Base-by-base conservation (phyloP, 139 green algal species). In the Chlamydomonas schloesseri region DNA sequence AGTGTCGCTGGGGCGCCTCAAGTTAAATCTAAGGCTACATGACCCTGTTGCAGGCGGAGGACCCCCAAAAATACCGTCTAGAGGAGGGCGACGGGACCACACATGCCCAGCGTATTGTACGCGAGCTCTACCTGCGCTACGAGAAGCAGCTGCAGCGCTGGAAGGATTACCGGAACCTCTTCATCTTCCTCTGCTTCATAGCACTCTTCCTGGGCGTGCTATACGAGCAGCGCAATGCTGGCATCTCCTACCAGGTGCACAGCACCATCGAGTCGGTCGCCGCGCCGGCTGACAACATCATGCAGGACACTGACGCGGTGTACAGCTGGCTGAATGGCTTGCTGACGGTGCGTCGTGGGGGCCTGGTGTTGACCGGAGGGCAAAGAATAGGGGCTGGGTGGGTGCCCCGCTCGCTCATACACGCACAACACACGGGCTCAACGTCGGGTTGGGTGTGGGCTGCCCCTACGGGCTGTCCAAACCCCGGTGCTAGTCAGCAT, bases 101-200 rank as follows among this genome's bases (percentile, higher is more conserved):
- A 33, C 89, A 93, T 62, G 89, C 93, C 21, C 88, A 93, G 70
- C 73, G 91, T 17, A 89, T 97, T 31, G 91, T 96, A 3, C 86
- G 88, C 8, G 93, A 94, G 75, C 90, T 96, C 14, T 92, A 96
- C 83, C 60, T 73, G 17, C 89, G 88, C 58, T 95, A 93, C 84
- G 88, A 94, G 81, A 93, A 93, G 53, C 92, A 97, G 82, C 79
- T 91, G 20, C 87, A 96, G 79, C 84, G 93, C 18, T 95, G 89
- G 89, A 84, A 88, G 37, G 92, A 96, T 78, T 97, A 97, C 87
- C 85, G 91, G 57, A 93, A 88, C 36, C 86, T 98, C 23, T 94
- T 96, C 57, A 71, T 85, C 9, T 97, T 97, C 89, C 81, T 97
- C 20, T 73, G 81, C 26, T 97, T 97, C 81, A 90, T 95, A 14